Evolutionary conservation across 495 filamentous ascomycete species (phyloP), one percentile per base, ranked within the genome.

Genomic region (Tuber calosporum): DNA sequence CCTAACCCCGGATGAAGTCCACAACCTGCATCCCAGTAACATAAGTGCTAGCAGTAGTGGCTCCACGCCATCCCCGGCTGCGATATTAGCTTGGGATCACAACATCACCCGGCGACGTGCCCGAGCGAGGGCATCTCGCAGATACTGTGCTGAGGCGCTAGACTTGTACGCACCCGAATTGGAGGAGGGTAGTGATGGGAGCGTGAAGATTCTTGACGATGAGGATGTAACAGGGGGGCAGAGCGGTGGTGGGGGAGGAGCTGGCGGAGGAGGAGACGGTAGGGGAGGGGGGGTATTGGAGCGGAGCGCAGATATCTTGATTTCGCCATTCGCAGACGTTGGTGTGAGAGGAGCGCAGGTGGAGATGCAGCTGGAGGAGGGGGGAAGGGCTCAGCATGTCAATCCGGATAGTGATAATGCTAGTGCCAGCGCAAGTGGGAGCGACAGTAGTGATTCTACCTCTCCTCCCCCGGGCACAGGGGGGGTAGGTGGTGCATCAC

Each of bases 1-100:
- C 41, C 40, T 78, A 39, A 78, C 76, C 4, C 43, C 67, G 8
- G 76, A 78, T n/a, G 76, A 78, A 43, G 74, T 77, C 17, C 76
- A n/a, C 42, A 78, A 71, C 11, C n/a, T 58, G 11, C n/a, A 15
- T 13, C 48, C 48, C n/a, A n/a, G n/a, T 30, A 26, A 15, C n/a
- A 15, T n/a, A 30, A 58, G n/a, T 7, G 26, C n/a, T n/a, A 15
- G n/a, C 48, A 15, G n/a, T 30, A 30, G 4, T 1, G 62, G 34
- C 26, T 39, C 68, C 26, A 48, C 26, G n/a, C 38, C 41, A 72
- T 67, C 40, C 17, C 38, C 48, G 4, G 48, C 76, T 43, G 42
- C 26, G 41, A 43, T 66, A 30, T 68, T 73, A 13, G 22, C 42
- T 6, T 78, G 76, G 76, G 62, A 70, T 38, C 70, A 71, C 42